Conservation (phyloP, 1,139 yeast species). For the Hyphopichia burtonii region DNA sequence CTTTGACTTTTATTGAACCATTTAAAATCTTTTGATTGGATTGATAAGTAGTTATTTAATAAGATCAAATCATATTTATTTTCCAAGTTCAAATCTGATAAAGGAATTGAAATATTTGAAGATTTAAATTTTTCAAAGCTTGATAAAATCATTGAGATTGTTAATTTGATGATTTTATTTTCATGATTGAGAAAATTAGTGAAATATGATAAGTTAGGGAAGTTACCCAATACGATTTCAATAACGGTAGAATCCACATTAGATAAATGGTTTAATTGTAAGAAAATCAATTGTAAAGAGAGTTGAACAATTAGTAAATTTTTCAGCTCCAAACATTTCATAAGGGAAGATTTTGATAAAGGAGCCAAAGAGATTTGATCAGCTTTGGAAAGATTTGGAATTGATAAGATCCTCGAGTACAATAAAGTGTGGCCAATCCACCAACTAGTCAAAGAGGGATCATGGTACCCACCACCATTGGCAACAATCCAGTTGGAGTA, state of each 20-base stretch:
- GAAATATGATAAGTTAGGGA: conserved; percentile 24
- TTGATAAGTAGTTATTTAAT: conserved; percentile 45
- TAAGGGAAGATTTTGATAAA: conserved; percentile 56
- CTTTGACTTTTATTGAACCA: conserved; percentile 66
- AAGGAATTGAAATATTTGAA: neutral
- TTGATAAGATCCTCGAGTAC: conserved; percentile 54
- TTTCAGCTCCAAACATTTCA: conserved; percentile 57
- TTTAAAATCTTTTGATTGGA: conserved; percentile 41
- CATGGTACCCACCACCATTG: conserved; percentile 59
- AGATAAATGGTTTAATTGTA: conserved; percentile 2
- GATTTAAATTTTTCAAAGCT: neutral
- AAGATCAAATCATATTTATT: conserved; percentile 52
- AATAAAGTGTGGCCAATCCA: conserved; percentile 77
- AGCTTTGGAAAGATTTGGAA: conserved; percentile 28
- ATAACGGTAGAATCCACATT: conserved; percentile 14
- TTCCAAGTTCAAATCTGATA: conserved; percentile 11
- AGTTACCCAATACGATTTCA: conserved; percentile 26
- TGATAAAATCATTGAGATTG: conserved; percentile 23
- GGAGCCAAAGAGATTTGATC: conserved; percentile 58
- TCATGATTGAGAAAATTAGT: conserved; percentile 13
- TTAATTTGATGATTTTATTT: conserved; percentile 21
- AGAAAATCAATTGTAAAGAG: conserved; percentile 54
- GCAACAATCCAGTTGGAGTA: conserved; percentile 58
- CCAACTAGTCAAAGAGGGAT: conserved; percentile 72
- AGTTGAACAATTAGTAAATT: conserved; percentile 63